Evolutionary conservation across 2,329 filamentous ascomycete species (phyloP).

Genomic region (Colletotrichum lentis): DNA sequence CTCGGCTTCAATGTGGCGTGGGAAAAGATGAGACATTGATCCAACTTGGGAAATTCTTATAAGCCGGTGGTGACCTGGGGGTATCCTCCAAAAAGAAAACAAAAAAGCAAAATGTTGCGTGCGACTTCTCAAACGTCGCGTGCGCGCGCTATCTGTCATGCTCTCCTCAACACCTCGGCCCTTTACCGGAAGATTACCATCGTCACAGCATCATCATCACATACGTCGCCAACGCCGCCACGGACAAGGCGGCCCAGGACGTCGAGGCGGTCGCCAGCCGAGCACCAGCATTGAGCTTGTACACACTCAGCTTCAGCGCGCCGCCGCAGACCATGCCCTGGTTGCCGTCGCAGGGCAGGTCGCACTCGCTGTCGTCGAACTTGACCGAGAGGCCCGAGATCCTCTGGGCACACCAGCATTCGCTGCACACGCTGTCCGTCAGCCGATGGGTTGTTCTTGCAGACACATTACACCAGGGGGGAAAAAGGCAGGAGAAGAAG

Average conservation of each 20-base stretch:
- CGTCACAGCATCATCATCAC: conserved; percentile 2
- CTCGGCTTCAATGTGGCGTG: background rate
- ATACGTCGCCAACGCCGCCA: conserved; percentile 4
- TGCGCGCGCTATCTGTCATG: background rate
- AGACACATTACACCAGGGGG: no score
- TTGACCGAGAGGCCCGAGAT: conserved; percentile 57
- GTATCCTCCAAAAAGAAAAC: conserved; percentile 11
- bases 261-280: background rate
- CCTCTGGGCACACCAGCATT: conserved; percentile 67
- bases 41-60: background rate
- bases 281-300: conserved; percentile 41
- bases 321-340: conserved; percentile 63
- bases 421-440: conserved; percentile 47
- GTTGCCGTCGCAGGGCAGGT: conserved; percentile 63
- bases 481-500: no score
- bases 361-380: conserved; percentile 58
- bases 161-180: background rate
- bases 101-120: background rate
- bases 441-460: background rate
- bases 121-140: background rate
- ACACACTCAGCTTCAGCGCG: conserved; percentile 57
- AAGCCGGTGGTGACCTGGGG: background rate
- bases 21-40: conserved; percentile 5
- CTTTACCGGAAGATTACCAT: background rate
- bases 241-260: conserved; percentile 14